phyloP scores from a whole-genome alignment of 148 eudicot genomes.

The Persicaria maculosa region DNA sequence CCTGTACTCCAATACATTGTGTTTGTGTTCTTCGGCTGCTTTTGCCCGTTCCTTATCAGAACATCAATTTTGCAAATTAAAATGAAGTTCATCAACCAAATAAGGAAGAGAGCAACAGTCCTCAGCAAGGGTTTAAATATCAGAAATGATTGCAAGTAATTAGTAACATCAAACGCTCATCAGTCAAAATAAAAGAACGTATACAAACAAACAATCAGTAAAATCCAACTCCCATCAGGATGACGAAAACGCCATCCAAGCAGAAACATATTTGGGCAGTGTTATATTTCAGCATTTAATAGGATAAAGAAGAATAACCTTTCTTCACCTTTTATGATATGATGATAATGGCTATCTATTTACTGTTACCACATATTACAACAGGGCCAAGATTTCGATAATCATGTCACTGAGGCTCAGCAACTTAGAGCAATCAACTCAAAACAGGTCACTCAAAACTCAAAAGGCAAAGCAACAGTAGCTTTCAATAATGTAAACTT shows the following conservation, averaged over 20 bases:
- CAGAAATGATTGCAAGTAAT: neutral
- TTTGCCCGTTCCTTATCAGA: conserved; percentile 56
- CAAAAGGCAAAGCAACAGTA: neutral
- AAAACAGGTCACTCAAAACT: neutral
- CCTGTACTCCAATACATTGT: conserved; percentile 52
- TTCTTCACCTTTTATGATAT: neutral
- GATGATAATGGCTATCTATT: neutral
- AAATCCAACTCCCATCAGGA: neutral
- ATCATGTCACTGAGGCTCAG: neutral
- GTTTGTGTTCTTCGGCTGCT: conserved; percentile 75
- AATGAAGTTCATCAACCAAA: neutral
- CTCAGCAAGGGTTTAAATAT: neutral
- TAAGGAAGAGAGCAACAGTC: conserved; percentile 1
- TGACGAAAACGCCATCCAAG: neutral
- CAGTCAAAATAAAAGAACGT: neutral
- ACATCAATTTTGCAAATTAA: neutral
- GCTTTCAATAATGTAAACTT: neutral
- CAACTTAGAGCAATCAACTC: neutral
- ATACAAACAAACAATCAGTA: neutral
- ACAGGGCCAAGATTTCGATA: neutral
- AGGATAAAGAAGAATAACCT: neutral
- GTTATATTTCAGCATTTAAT: neutral
- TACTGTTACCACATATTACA: neutral
- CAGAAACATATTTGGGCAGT: neutral
- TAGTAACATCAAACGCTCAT: neutral